phyloP scores from a whole-genome alignment of 192 early-diverging fungal species.

The Backusella liffmaniae region DNA sequence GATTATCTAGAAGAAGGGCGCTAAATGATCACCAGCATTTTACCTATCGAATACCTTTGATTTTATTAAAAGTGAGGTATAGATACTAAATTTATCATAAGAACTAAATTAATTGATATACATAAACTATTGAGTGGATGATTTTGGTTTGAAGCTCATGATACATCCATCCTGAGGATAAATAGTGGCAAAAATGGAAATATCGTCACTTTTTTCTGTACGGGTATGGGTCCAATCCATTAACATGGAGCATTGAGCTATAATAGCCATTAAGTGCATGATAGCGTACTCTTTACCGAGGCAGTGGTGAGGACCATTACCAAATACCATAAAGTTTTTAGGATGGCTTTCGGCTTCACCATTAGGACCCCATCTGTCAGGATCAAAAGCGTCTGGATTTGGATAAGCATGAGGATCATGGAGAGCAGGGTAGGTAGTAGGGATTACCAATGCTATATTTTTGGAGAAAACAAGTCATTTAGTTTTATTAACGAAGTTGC shows the following conservation, averaged over 20 bases:
- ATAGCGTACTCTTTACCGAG: slow-evolving; percentile 42
- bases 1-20: too few relatives aligned
- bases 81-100: too few relatives aligned
- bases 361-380: slow-evolving; percentile 37
- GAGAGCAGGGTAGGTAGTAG: slow-evolving; percentile 41
- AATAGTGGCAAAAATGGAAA: slow-evolving; percentile 44
- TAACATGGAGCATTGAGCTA: slow-evolving; percentile 20
- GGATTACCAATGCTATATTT: slow-evolving; percentile 35
- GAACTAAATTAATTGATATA: background rate
- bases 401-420: slow-evolving; percentile 39
- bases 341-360: slow-evolving; percentile 33
- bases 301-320: slow-evolving; percentile 40
- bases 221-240: slow-evolving; percentile 31
- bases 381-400: slow-evolving; percentile 38
- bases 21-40: too few relatives aligned
- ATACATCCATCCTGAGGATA: slow-evolving; percentile 40
- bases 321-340: slow-evolving; percentile 45
- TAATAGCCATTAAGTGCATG: slow-evolving; percentile 33
- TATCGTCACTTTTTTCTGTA: slow-evolving; percentile 40
- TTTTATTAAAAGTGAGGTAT: background rate
- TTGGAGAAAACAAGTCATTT: background rate
- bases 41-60: background rate
- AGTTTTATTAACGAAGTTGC: background rate
- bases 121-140: background rate
- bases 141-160: slow-evolving; percentile 35